Percentiles rank a stretch among this genome's conserved stretches.
These are phyloP conservation scores for Peronospora belbahrii DNA, from an alignment of 352 stramenopile species.

Conservation along the genomic window DNA sequence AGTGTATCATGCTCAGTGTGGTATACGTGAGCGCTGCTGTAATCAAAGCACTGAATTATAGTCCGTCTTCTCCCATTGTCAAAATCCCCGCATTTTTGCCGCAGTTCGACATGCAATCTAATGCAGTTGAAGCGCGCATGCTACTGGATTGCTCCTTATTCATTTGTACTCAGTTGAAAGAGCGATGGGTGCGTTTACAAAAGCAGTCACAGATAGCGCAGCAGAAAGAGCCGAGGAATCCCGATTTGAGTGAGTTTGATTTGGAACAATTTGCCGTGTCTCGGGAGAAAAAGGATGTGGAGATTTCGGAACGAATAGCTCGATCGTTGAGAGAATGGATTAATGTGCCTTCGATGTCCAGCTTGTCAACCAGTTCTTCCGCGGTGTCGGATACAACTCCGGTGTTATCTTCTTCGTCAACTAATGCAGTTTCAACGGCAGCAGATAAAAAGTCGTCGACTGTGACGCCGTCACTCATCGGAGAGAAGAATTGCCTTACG, in stretches of 20 bases:
- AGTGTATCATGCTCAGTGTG: conserved; percentile 63
- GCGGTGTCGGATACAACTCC: not conserved
- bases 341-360: conserved; percentile 22
- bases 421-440: not conserved
- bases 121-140: conserved; percentile 36
- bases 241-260: conserved; percentile 32
- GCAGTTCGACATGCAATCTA: conserved; percentile 30
- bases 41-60: conserved; percentile 25
- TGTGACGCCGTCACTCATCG: not conserved
- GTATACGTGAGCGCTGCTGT: conserved; percentile 62
- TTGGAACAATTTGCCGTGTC: conserved; percentile 52
- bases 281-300: conserved; percentile 36
- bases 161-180: conserved; percentile 48
- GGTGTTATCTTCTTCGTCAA: conserved; percentile 1
- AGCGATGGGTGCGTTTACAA: conserved; percentile 55
- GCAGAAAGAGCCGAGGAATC: conserved; percentile 17
- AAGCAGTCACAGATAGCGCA: conserved; percentile 32
- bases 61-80: not conserved
- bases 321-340: conserved; percentile 55
- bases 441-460: not conserved
- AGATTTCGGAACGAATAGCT: conserved; percentile 49
- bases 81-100: conserved; percentile 42
- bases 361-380: conserved; percentile 10
- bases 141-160: conserved; percentile 51
- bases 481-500: conserved; percentile 18